These are phyloP conservation scores for Periglandula ipomoeae DNA, from an alignment of 2,329 filamentous ascomycete species.

Conservation along the genomic window DNA sequence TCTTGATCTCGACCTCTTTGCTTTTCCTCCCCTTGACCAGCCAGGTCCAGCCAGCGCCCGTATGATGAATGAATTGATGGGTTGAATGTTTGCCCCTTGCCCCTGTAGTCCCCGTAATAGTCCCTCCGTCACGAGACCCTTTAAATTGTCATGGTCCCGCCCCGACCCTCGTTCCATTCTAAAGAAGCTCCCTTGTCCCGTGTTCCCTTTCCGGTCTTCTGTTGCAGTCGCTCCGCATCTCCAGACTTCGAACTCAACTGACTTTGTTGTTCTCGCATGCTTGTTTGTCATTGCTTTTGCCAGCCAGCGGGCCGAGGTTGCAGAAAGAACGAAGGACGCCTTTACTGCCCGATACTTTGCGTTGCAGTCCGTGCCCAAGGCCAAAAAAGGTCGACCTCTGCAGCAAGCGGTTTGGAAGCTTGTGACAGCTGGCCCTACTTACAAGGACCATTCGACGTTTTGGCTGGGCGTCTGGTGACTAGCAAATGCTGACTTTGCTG, in stretches of 20 bases:
- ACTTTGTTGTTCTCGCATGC: background rate
- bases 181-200: background rate
- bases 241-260: background rate
- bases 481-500: background rate
- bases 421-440: background rate
- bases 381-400: background rate
- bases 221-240: no score
- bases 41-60: no score
- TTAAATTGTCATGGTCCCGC: background rate
- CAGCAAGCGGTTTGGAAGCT: background rate
- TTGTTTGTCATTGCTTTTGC: background rate
- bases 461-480: no score
- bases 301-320: background rate
- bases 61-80: background rate
- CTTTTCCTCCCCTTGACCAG: background rate
- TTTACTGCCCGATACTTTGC: background rate
- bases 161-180: background rate
- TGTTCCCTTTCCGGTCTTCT: background rate
- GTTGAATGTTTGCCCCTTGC: background rate
- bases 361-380: background rate
- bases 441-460: no score
- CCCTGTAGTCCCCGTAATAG: background rate
- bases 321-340: background rate
- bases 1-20: background rate
- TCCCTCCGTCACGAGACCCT: constrained; percentile 3